Base-by-base conservation (phyloP, 2,329 filamentous ascomycete genomes). In the Stagonosporopsis chrysanthemi region DNA sequence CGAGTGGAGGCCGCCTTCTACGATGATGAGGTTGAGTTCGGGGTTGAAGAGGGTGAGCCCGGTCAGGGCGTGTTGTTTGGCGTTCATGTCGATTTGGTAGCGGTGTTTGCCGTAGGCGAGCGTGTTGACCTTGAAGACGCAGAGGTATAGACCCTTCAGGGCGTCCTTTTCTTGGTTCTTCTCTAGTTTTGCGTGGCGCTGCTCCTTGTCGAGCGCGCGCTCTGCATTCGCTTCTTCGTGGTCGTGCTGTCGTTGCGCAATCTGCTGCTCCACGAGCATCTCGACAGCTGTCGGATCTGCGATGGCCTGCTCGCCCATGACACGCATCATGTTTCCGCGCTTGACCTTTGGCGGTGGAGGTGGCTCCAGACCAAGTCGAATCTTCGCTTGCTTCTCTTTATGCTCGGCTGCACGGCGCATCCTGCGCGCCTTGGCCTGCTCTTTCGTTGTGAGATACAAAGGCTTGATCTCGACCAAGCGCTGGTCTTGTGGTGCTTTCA, bases 231-330 rank as follows among this genome's bases (percentile, higher is more conserved):
- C 81, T 38, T 86, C 78, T 57, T 94, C 81, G 76, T 99, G 96
- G 64, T 89, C 85, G 58, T 90, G 84, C 56, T 89, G 87, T 39
- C 95, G 90, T 61, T 96, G 92, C 26, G 90, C 90, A 64, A 99
- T 97, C 76, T 99, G 92, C 50, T 89, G 85, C 75, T 96, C 97
- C 48, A 99, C 95, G 23, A 92, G 88, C 47, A 92, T 92, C 79
- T 99, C 95, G 42, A 99, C 95, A 4, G 95, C 95, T 0, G 96
- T 99, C 6, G 95, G 95, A 77, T 99, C 95, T 73, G 97, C 96
- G 65, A 99, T 94, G 17, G 89, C 89, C 77, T 92, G 89, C 73
- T 97, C 92, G 61, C 95, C 95, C 53, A 97, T 83, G 28, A 99
- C 95, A 56, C 93, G 89, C 95, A 99, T 99, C 73, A 99, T 85